Evolutionary conservation across 768 basidiomycete species (phyloP), one percentile per base, ranked within the genome.

Genomic region (Boletus rex-veris): DNA sequence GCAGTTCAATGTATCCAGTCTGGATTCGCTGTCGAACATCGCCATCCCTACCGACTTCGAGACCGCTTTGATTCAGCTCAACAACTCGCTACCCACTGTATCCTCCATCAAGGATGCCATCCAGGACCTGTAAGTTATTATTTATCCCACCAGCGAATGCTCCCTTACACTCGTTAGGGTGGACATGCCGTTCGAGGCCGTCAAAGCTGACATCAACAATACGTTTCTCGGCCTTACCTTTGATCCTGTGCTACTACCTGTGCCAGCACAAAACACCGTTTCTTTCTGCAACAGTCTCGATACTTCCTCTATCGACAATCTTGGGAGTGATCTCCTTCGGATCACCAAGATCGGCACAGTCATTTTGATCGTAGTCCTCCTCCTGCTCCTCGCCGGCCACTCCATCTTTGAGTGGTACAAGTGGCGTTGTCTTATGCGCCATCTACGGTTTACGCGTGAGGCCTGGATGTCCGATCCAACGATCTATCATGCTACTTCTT

Each of bases 191-290:
- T 97, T 98, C 65, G 90, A 97, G 64, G 75, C 82, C 4, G 70
- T 98, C 48, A 97, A 94, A 70, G 75, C 82, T 55, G 90, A 95
- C 46, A 93, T 98, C 70, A 96, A 96, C 65, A 78, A 85, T 53
- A 94, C 92, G 0, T 88, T 97, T 58, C 64, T 78, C 30, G 79
- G 80, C n/a, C 76, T 95, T 38, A 74, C 76, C 35, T 88, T 94
- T 71, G 79, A 90, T 62, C 76, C 86, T 8, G 81, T 84, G 9
- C 69, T 82, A 10, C 79, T 97, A 21, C 90, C 94, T 11, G 78
- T 95, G 10, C 95, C 95, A 0, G 75, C 77, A 37, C 79, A 82
- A 63, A 84, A 83, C 58, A 74, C 75, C 0, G 72, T 96, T 51
- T 68, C 81, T 8, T 90, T 98, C 66, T 99, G 96, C 71, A 70